A percentile compares a stretch with the other conserved stretches of the same genome.
Conservation (phyloP, 2,329 filamentous ascomycete genomes). For the Lachnellula subtilissima region DNA sequence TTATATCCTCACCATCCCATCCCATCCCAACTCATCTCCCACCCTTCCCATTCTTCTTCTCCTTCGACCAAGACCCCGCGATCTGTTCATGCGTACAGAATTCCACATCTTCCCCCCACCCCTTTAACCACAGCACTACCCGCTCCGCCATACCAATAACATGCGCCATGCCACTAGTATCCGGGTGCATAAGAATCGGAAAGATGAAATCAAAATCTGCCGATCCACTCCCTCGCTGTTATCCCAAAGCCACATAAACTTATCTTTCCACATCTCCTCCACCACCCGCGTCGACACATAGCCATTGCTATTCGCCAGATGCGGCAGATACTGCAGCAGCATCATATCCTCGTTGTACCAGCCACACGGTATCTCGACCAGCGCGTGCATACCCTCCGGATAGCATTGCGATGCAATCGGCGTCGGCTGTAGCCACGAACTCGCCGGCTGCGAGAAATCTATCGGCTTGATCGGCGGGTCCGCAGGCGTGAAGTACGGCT, state of each 20-base stretch:
- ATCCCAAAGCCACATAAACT: slow-evolving; percentile 33
- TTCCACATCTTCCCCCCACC: no score
- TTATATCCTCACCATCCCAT: no score
- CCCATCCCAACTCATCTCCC: no score
- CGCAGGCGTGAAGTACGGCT: slow-evolving; percentile 34
- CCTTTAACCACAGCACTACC: no score
- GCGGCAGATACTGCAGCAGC: slow-evolving; percentile 4
- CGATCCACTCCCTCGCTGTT: slow-evolving; percentile 42
- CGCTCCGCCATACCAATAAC: slow-evolving; percentile 39
- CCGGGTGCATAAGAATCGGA: slow-evolving; percentile 40
- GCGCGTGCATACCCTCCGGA: slow-evolving; percentile 10
- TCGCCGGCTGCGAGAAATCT: slow-evolving; percentile 17
- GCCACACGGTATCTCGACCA: slow-evolving; percentile 43
- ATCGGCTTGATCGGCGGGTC: slow-evolving; percentile 14
- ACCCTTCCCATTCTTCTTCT: no score
- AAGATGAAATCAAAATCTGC: slow-evolving; percentile 36
- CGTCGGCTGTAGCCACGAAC: slow-evolving; percentile 5
- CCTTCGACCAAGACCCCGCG: no score
- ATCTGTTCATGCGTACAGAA: no score
- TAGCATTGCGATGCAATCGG: neutral
- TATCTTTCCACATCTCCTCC: slow-evolving; percentile 41
- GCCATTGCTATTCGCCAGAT: slow-evolving; percentile 27
- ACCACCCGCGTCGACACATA: slow-evolving; percentile 35
- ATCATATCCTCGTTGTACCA: slow-evolving; percentile 44
- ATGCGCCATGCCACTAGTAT: slow-evolving; percentile 44